Evolutionary conservation across 1,139 yeast species (phyloP).

Genomic region (Saccharomycopsis phalli): DNA sequence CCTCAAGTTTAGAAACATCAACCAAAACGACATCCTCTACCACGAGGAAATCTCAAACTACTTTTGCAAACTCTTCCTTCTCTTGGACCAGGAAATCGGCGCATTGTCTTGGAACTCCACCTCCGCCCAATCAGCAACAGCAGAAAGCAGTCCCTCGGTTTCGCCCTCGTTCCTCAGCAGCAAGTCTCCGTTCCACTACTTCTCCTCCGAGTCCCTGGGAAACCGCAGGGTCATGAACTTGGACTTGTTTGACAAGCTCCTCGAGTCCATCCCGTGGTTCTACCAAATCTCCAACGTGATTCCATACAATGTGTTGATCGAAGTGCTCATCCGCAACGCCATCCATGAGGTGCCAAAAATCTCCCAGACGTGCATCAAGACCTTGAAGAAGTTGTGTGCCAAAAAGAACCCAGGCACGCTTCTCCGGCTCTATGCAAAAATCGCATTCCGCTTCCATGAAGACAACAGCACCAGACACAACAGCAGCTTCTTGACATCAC

Average conservation of each 20-base stretch:
- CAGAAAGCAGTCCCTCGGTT: conserved; percentile 4
- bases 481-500: conserved; percentile 44
- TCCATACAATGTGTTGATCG: conserved; percentile 55
- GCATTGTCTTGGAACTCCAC: conserved; percentile 10
- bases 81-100: conserved; percentile 59
- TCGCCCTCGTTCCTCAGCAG: conserved; percentile 12
- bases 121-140: conserved; percentile 1
- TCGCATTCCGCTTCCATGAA: conserved; percentile 47
- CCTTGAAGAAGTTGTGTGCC: conserved; percentile 59
- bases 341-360: conserved; percentile 58
- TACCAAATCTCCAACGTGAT: conserved; percentile 42
- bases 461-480: conserved; percentile 31
- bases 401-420: conserved; percentile 61
- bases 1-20: conserved; percentile 14
- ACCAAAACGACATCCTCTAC: conserved; percentile 27
- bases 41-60: conserved; percentile 73
- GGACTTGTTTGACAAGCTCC: conserved; percentile 60
- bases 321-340: conserved; percentile 66
- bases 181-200: conserved; percentile 18
- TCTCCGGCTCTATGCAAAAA: conserved; percentile 67
- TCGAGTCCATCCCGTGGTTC: conserved; percentile 67
- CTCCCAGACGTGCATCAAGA: conserved; percentile 50
- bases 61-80: conserved; percentile 46
- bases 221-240: conserved; percentile 31
- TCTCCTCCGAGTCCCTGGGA: conserved; percentile 19